Evolutionary conservation across 2,329 filamentous ascomycete genomes (phyloP), one percentile per base, ranked within the genome.

Genomic region (Monosporascus sp.): DNA sequence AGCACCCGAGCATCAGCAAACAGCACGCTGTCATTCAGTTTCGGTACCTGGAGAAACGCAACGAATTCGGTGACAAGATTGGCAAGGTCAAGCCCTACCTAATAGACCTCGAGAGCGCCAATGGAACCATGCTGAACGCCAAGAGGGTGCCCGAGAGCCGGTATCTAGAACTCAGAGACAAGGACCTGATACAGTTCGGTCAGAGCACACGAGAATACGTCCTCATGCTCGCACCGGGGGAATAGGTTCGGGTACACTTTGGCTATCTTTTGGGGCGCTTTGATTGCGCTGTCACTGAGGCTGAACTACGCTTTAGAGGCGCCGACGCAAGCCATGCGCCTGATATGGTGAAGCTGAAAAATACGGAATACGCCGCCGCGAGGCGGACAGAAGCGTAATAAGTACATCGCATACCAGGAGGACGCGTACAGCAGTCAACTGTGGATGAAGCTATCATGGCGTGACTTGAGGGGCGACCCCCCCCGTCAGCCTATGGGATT

Each of bases 11-110:
- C 70, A 85, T 91, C 65, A 96, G 91, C 69, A 95, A 95, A 71
- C 94, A 99, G 72, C 94, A 99, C 70, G 93, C 93, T 1, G 94
- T 92, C 8, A 82, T 99, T 44, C 94, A 99, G 69, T 99, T 99
- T 66, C 85, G 94, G 38, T 86, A 91, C 66, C 83, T 88, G 20
- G 88, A 91, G 65, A 91, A 87, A 71, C 83, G 83, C 57, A 91
- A 95, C 62, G 91, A 97, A 71, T 95, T 83, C 67, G 92, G 91
- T 22, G 92, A 97, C 67, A 88, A 86, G 66, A 79, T 86, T 54
- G 90, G 89, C 22, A 86, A 78, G 57, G 88, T 92, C 46, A 87
- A 84, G 73, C 92, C 92, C 1, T 99, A 97, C 72, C 70, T 97
- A 8, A 90, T 99, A 59, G 94, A 99, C 71, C 74, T 99, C 48